phyloP scores from a whole-genome alignment of 1,139 yeast genomes.

The Blastobotrys petasosporus region DNA sequence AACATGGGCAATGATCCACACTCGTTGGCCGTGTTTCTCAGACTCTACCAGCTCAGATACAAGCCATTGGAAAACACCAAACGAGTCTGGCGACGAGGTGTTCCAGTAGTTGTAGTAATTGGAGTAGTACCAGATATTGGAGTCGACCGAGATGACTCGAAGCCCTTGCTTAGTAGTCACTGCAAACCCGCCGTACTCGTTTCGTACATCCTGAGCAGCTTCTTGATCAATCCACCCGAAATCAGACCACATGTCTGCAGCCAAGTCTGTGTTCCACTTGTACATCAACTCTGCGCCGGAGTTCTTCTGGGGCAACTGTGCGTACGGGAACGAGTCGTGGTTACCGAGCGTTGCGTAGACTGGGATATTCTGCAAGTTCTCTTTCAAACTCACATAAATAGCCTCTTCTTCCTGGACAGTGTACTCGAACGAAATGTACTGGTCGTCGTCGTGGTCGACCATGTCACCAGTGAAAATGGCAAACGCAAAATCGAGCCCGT shows the following conservation, averaged over 20 bases:
- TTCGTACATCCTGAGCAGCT: slow-evolving; percentile 26
- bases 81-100: slow-evolving; percentile 49
- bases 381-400: slow-evolving; percentile 49
- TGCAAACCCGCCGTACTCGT: slow-evolving; percentile 60
- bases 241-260: slow-evolving; percentile 51
- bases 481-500: slow-evolving; percentile 44
- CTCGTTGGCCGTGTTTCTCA: slow-evolving; percentile 53
- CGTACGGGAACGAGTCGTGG: slow-evolving; percentile 70
- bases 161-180: slow-evolving; percentile 51
- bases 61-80: slow-evolving; percentile 59
- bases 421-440: slow-evolving; percentile 38
- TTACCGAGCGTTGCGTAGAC: slow-evolving; percentile 65
- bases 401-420: slow-evolving; percentile 50
- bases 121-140: slow-evolving; percentile 60
- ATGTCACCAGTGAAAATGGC: slow-evolving; percentile 61
- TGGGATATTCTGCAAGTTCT: slow-evolving; percentile 48
- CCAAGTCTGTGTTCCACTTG: slow-evolving; percentile 54
- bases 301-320: slow-evolving; percentile 54
- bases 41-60: slow-evolving; percentile 55
- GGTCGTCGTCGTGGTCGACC: slow-evolving; percentile 51
- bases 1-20: slow-evolving; percentile 67
- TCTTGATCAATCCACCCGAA: slow-evolving; percentile 29
- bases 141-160: slow-evolving; percentile 58
- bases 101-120: slow-evolving; percentile 60
- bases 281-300: slow-evolving; percentile 46